A percentile compares a stretch with the other conserved stretches of the same genome.
Conservation (phyloP, 148 eudicot genomes). For the Chenopodium quinoa region DNA sequence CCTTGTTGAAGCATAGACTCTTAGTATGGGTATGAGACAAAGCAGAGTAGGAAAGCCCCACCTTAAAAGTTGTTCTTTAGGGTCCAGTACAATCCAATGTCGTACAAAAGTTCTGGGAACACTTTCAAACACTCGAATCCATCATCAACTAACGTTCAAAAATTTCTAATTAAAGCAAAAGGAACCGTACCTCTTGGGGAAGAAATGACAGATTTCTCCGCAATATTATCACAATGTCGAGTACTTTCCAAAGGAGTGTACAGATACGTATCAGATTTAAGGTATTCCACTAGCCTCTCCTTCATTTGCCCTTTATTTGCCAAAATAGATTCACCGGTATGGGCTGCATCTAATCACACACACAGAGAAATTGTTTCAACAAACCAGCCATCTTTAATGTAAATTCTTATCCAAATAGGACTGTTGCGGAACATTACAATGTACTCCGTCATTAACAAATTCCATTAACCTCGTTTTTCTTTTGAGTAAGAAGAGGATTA, state of each 20-base stretch:
- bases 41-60: neutral
- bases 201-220: slow-evolving; percentile 12
- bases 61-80: neutral
- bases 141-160: neutral
- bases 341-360: neutral
- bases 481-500: neutral
- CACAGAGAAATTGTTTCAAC: neutral
- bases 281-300: slow-evolving; percentile 19
- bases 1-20: neutral
- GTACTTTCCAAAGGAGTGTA: slow-evolving; percentile 25
- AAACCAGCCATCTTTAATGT: neutral
- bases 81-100: neutral
- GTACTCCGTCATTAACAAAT: neutral
- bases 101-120: neutral
- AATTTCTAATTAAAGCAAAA: neutral
- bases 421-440: neutral
- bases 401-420: too few species aligned
- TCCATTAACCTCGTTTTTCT: neutral
- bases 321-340: neutral
- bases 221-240: neutral
- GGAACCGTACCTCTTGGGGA: slow-evolving; percentile 18
- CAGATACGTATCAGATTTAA: slow-evolving; percentile 28
- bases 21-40: too few species aligned
- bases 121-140: neutral
- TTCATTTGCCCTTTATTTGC: neutral